A percentile compares a stretch with the other conserved stretches of the same genome.
Evolutionary conservation across 225 moss, liverwort and hornwort species (phyloP).

Genomic region (Physcomitrellopsis africana): DNA sequence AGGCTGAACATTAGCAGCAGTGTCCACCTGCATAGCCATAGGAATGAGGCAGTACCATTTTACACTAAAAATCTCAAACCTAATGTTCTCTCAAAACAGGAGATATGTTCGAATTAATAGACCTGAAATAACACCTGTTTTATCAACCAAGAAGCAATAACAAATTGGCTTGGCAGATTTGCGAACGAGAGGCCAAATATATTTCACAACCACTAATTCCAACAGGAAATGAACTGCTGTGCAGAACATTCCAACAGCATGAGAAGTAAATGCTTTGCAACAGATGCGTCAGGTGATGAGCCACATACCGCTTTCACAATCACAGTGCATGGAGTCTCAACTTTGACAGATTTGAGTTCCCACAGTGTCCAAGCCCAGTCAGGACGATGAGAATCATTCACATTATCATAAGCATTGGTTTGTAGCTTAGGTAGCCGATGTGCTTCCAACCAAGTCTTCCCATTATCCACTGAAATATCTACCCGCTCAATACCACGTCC

Average conservation of each 20-base stretch:
- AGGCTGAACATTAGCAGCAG: slow-evolving; percentile 51
- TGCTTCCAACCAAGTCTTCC: slow-evolving; percentile 66
- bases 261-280: slow-evolving; percentile 9
- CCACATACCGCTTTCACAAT: slow-evolving; percentile 76
- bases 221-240: slow-evolving; percentile 1
- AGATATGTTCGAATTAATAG: background rate
- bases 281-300: background rate
- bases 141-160: background rate
- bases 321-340: slow-evolving; percentile 54
- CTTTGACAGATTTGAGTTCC: slow-evolving; percentile 56
- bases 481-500: slow-evolving; percentile 80
- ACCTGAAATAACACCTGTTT: background rate
- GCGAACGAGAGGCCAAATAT: background rate
- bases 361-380: slow-evolving; percentile 81
- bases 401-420: slow-evolving; percentile 21
- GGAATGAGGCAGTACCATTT: slow-evolving; percentile 1
- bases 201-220: background rate
- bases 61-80: slow-evolving; percentile 9
- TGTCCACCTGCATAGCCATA: slow-evolving; percentile 41
- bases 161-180: background rate
- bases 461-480: slow-evolving; percentile 71
- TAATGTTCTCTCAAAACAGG: slow-evolving; percentile 1
- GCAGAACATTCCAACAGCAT: background rate
- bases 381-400: slow-evolving; percentile 48
- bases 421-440: slow-evolving; percentile 48